Evolutionary conservation across 306 rosid species (phyloP).

Genomic region (Cucurbita maxima): DNA sequence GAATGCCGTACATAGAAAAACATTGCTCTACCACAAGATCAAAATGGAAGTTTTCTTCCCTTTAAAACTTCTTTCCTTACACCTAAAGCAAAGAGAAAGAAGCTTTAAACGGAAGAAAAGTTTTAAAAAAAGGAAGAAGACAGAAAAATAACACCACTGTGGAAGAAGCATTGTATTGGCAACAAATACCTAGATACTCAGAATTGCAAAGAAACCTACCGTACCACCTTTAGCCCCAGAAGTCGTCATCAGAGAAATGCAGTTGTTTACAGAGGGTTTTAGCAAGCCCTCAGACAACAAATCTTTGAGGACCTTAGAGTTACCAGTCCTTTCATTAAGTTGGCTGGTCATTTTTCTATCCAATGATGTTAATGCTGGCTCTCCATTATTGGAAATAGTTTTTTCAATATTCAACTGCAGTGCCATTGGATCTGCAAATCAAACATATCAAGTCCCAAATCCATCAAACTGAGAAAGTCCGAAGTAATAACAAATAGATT

Average conservation of each 20-base stretch:
- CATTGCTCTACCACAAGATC: too few relatives aligned
- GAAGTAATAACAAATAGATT: background rate
- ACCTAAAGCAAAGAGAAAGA: background rate
- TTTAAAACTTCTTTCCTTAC: background rate
- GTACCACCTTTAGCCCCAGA: slow-evolving; percentile 94
- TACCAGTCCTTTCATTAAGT: slow-evolving; percentile 60
- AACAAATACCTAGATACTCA: background rate
- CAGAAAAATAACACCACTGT: background rate
- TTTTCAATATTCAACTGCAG: slow-evolving; percentile 64
- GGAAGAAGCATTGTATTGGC: background rate
- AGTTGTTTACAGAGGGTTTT: slow-evolving; percentile 72
- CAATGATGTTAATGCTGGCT: slow-evolving; percentile 67
- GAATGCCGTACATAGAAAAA: background rate
- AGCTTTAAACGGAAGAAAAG: background rate
- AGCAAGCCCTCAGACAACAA: slow-evolving; percentile 54
- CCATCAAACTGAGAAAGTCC: background rate
- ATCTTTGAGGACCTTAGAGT: slow-evolving; percentile 54
- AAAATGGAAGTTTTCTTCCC: too few relatives aligned
- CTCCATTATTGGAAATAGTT: slow-evolving; percentile 60
- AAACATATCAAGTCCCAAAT: background rate
- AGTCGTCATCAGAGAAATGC: slow-evolving; percentile 92
- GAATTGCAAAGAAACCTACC: slow-evolving; percentile 32
- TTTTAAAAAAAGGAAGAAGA: background rate
- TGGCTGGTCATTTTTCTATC: slow-evolving; percentile 75
- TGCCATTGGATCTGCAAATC: slow-evolving; percentile 44